A percentile compares a stretch with the other conserved stretches of the same genome.
Conservation (phyloP, 108 stramenopile genomes). For the Conticribra guillardii region DNA sequence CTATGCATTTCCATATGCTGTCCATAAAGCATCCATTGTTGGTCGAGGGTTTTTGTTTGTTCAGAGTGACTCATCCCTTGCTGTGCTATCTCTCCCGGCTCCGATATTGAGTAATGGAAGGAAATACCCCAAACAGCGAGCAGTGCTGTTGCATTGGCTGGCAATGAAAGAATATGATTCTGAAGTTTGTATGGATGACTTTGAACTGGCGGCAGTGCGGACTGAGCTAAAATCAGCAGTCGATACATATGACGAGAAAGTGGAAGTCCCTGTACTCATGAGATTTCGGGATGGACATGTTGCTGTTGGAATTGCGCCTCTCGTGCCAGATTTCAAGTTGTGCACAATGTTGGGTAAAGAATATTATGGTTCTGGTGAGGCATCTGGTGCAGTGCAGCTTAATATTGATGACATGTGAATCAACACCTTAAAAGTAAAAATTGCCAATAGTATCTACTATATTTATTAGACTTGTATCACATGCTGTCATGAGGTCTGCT, state of each 20-base stretch:
- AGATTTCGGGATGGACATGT: constrained; percentile 86
- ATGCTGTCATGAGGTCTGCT: no score
- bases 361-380: constrained; percentile 56
- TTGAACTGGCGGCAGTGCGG: constrained; percentile 75
- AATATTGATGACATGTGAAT: constrained; percentile 78
- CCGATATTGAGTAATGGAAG: constrained; percentile 50
- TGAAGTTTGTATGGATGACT: constrained; percentile 86
- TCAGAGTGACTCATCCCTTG: constrained; percentile 72
- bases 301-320: constrained; percentile 63
- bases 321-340: constrained; percentile 77
- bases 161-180: constrained; percentile 82
- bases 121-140: constrained; percentile 55
- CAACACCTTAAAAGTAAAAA: not conserved
- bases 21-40: constrained; percentile 37
- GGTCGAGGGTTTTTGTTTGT: constrained; percentile 84
- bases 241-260: constrained; percentile 68
- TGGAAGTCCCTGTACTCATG: constrained; percentile 70
- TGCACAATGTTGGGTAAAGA: constrained; percentile 74
- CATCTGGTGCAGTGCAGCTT: constrained; percentile 69
- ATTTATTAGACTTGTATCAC: no score
- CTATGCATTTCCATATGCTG: constrained; percentile 85
- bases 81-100: constrained; percentile 64
- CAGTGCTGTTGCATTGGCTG: constrained; percentile 79
- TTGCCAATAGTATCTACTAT: no score
- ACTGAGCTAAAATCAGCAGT: constrained; percentile 60